phyloP scores from a whole-genome alignment of 164 flowering plant species.

The Warburgia ugandensis region DNA sequence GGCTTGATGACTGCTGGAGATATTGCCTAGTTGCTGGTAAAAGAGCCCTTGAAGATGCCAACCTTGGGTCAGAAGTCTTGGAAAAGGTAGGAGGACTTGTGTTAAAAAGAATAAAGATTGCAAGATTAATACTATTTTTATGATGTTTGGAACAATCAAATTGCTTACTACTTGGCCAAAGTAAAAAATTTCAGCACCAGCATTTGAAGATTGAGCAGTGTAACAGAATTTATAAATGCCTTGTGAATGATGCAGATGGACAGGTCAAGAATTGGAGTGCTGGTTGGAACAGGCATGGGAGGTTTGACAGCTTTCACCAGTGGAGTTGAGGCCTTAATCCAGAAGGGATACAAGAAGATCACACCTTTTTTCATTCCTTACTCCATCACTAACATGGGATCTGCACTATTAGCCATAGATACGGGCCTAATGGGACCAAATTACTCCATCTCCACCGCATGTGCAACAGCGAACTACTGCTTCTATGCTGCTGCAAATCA shows the following conservation, averaged over 20 bases:
- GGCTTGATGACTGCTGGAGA: slow-evolving; percentile 68
- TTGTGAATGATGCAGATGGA: slow-evolving; percentile 42
- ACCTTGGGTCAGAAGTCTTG: slow-evolving; percentile 42
- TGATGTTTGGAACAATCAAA: background rate
- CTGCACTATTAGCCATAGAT: slow-evolving; percentile 69
- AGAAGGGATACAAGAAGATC: slow-evolving; percentile 57
- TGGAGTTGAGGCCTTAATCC: slow-evolving; percentile 52
- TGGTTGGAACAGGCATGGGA: slow-evolving; percentile 73
- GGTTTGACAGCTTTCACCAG: slow-evolving; percentile 48
- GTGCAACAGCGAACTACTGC: slow-evolving; percentile 76
- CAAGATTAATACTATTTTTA: too few species aligned
- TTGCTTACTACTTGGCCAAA: background rate
- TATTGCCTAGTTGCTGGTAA: slow-evolving; percentile 69
- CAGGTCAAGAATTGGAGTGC: slow-evolving; percentile 18
- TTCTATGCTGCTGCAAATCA: slow-evolving; percentile 71
- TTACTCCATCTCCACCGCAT: slow-evolving; percentile 71
- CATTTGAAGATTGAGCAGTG: background rate
- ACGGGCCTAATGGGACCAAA: slow-evolving; percentile 74
- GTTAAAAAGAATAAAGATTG: background rate
- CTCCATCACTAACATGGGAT: slow-evolving; percentile 69
- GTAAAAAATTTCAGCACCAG: background rate
- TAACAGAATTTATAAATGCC: background rate
- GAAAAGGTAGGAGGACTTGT: slow-evolving; percentile 19
- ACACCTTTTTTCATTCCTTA: slow-evolving; percentile 72
- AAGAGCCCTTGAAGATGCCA: slow-evolving; percentile 64